Evolutionary conservation across 108 stramenopile species (phyloP).

Genomic region (Cyclotella cryptica): DNA sequence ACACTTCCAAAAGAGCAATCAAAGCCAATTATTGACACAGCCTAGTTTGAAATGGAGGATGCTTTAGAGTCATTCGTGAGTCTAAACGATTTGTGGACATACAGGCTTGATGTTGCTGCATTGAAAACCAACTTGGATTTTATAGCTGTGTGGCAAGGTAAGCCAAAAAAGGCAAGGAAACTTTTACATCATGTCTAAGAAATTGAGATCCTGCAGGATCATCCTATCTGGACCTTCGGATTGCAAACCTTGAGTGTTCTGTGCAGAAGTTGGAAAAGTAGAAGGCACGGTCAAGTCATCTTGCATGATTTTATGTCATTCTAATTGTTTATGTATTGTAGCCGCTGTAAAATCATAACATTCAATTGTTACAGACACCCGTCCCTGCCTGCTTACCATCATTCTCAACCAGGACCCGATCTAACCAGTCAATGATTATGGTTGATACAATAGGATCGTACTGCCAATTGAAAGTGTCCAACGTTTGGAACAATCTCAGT

Average conservation of each 20-base stretch:
- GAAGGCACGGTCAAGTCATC: background rate
- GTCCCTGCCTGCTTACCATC: too few relatives aligned
- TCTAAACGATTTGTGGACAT: constrained; percentile 48
- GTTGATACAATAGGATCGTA: constrained; percentile 34
- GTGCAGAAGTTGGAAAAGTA: background rate
- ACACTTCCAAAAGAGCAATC: constrained; percentile 23
- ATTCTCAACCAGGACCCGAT: background rate
- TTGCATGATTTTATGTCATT: background rate
- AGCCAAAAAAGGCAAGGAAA: constrained; percentile 51
- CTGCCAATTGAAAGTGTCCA: constrained; percentile 45
- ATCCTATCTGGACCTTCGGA: constrained; percentile 23
- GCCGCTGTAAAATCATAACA: background rate
- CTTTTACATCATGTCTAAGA: constrained; percentile 38
- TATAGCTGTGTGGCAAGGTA: constrained; percentile 53
- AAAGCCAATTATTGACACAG: constrained; percentile 49
- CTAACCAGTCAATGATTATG: constrained; percentile 35
- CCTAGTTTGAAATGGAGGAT: constrained; percentile 52
- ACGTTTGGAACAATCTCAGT: constrained; percentile 30
- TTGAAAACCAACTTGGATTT: constrained; percentile 49
- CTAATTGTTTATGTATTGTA: background rate
- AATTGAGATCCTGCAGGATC: constrained; percentile 34
- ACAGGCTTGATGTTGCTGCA: constrained; percentile 49
- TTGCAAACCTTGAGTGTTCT: constrained; percentile 23
- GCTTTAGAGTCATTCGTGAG: constrained; percentile 35
- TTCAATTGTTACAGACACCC: background rate